Conservation (phyloP, 2,329 filamentous ascomycete genomes). For the Pseudocercospora musae region DNA sequence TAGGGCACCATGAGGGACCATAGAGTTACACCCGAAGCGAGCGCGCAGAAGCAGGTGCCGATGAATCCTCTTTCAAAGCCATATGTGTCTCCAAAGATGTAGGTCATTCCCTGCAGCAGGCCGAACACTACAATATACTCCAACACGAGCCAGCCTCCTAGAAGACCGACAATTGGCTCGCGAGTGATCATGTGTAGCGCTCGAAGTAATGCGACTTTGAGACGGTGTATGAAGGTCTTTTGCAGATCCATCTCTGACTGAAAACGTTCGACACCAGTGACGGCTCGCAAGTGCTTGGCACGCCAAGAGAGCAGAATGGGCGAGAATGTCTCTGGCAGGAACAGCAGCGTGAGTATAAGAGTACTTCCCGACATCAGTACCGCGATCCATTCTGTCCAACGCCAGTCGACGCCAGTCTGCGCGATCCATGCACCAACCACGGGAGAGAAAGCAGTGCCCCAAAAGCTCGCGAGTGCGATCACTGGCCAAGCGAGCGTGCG, state of each 20-base stretch:
- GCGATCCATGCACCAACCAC: slow-evolving; percentile 18
- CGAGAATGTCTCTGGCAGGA: slow-evolving; percentile 50
- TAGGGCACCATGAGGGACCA: slow-evolving; percentile 15
- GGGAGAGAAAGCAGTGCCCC: slow-evolving; percentile 20
- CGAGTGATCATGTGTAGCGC: slow-evolving; percentile 25
- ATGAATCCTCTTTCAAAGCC: slow-evolving; percentile 42
- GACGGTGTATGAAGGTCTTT: slow-evolving; percentile 15
- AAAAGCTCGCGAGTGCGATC: slow-evolving; percentile 21
- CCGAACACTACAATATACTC: slow-evolving; percentile 55
- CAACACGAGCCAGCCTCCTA: slow-evolving; percentile 51
- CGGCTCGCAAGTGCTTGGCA: slow-evolving; percentile 28
- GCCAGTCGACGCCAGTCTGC: slow-evolving; percentile 25
- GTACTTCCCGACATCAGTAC: slow-evolving; percentile 25
- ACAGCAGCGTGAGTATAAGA: slow-evolving; percentile 28
- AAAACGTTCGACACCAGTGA: slow-evolving; percentile 24
- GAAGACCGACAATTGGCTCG: slow-evolving; percentile 46
- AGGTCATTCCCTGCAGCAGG: slow-evolving; percentile 52
- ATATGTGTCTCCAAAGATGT: slow-evolving; percentile 46
- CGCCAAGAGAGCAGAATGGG: slow-evolving; percentile 37
- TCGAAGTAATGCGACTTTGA: slow-evolving; percentile 19
- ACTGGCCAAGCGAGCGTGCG: slow-evolving; percentile 25
- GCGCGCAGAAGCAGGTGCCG: slow-evolving; percentile 45
- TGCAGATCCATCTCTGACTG: slow-evolving; percentile 23
- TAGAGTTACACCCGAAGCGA: slow-evolving; percentile 39
- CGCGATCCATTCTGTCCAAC: slow-evolving; percentile 42